Conservation (phyloP, 2,329 filamentous ascomycete genomes). For the Dactylellina cionopaga region DNA sequence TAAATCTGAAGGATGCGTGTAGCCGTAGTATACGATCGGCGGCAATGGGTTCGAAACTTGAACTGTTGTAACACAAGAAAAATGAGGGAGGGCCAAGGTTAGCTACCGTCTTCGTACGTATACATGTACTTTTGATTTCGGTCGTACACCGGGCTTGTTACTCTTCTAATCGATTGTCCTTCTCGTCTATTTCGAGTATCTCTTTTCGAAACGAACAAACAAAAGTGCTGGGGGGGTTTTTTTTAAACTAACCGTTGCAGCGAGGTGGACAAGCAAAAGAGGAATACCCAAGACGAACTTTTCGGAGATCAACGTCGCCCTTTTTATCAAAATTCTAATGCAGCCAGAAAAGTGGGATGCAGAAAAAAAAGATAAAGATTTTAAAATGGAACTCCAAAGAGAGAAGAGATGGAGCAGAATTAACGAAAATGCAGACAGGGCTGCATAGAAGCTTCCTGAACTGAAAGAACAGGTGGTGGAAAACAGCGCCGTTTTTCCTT, state of each 20-base stretch:
- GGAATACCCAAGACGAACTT: neutral
- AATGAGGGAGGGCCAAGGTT: constrained; percentile 16
- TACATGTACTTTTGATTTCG: neutral
- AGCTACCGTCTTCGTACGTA: too few relatives aligned
- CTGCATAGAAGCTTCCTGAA: constrained; percentile 53
- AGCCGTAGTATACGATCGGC: constrained; percentile 24
- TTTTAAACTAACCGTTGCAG: neutral
- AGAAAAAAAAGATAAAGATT: constrained; percentile 7
- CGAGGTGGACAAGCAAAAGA: neutral
- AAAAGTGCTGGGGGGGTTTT: neutral
- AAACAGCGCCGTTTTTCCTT: neutral
- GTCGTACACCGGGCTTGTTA: constrained; percentile 32
- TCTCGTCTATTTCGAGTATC: constrained; percentile 12
- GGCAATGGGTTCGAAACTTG: constrained; percentile 13
- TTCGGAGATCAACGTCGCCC: constrained; percentile 16
- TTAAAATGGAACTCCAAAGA: constrained; percentile 2
- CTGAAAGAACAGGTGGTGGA: constrained; percentile 21
- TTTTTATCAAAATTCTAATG: too few relatives aligned
- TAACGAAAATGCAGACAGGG: constrained; percentile 24
- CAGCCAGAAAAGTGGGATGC: too few relatives aligned
- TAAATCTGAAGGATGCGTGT: constrained; percentile 11
- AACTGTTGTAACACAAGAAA: neutral
- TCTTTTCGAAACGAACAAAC: neutral
- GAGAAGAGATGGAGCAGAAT: constrained; percentile 32
- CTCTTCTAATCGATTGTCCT: constrained; percentile 14